Base-by-base conservation (phyloP, 202 grass and related monocot genomes). In the Schoenoplectus triqueter region DNA sequence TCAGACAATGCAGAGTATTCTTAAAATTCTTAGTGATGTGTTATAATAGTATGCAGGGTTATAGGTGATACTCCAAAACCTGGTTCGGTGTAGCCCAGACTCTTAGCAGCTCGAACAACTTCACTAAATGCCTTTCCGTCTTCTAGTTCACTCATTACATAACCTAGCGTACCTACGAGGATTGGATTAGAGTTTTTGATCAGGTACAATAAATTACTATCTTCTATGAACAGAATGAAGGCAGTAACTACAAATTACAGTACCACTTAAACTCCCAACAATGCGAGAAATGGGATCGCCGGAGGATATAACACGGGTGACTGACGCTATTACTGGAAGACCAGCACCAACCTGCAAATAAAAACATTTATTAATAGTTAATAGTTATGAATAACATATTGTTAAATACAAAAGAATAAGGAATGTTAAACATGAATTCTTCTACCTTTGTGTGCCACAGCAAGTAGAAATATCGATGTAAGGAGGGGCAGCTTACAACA, bases 101-200 rank as follows among this genome's bases (percentile, higher is more conserved):
- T 89, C 64, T 93, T 95, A 80, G 95, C 95, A 47, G 71, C 88
- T 89, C 87, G 87, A 84, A 98, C 91, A 84, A 98, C 84, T 93
- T 98, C 84, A 85, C 90, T 95, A 70, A 98, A 89, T 86, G 41
- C 72, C 80, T 93, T 98, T 80, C 92, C 91, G 64, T 87, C 92
- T 61, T 98, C 92, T 64, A 98, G 82, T 85, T 90, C 95, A 89
- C 92, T 95, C 95, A 98, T 93, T 73, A 98, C 95, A 74, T 95
- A 95, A 60, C 95, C 92, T 61, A 98, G 89, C 85, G 95, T 98
- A 88, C 95, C 95, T 98, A 76, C 66, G 81, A 85, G 55, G 4
- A 66, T 51, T 78, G 52, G 39, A 78, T 59, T 42, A 15, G 52
- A 78, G 11, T 1, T n/a, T 17, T 42, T 60, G 10, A 42, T 60